Base-by-base conservation (phyloP, 2,329 filamentous ascomycete species). In the Pseudocercospora ulei region DNA sequence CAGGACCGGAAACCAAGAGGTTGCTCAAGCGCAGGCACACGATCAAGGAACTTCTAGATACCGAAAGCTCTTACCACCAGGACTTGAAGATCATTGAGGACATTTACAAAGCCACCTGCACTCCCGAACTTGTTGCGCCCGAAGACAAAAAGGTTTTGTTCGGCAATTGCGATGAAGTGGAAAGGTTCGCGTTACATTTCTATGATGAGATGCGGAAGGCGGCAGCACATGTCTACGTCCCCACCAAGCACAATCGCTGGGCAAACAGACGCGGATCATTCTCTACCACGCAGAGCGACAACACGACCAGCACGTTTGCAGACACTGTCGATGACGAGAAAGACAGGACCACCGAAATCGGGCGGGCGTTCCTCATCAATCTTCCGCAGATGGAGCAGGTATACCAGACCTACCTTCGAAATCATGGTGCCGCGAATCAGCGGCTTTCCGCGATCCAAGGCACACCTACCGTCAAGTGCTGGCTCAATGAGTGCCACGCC, bases 31-130 rank as follows among this genome's bases (percentile, higher is more conserved):
- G 90, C 12, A 76, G 80, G 38, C 77, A 92, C 58, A 77, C 92
- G 31, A 80, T 96, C 54, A 87, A 88, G 56, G 90, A 98, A 61
- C 68, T 98, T 23, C 73, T 95, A 29, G 86, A 95, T 55, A 98
- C 90, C 0, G 90, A 98, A 59, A 78, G 85, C 31, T 78, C 80
- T 4, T 96, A 93, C 62, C 78, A 92, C 40, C 77, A 85, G 48
- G 90, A 98, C 59, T 88, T 98, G 84, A 94, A 87, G 59, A 88
- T 98, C 37, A 81, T 94, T 2, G 85, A 93, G 56, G 87, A 96
- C 56, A 96, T 98, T 38, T 98, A 96, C 69, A 93, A 92, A 62
- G 86, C 84, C 27, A 96, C 90, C 0, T 54, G 49, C 31, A 58
- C 54, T 5, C 86, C 82, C 39, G 76, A 84, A 5, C 76, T 85